Percentiles rank a stretch among this genome's conserved stretches.
Evolutionary conservation across 345 rosid species (phyloP).

Genomic region (Noccaea caerulescens): DNA sequence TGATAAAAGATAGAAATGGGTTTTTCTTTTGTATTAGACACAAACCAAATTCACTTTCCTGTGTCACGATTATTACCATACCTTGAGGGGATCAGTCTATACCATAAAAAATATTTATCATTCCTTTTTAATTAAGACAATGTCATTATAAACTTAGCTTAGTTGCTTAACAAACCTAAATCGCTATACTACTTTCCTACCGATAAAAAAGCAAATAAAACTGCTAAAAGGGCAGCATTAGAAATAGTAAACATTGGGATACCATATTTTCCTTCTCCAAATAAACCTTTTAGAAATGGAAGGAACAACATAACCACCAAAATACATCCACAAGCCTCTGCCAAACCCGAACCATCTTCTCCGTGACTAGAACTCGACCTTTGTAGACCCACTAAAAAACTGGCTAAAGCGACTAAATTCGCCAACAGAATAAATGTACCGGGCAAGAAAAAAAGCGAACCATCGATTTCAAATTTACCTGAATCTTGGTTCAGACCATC

Average conservation of each 20-base stretch:
- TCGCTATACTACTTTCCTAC: background rate
- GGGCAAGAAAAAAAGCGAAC: constrained; percentile 52
- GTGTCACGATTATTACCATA: too few relatives aligned
- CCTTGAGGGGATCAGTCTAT: too few relatives aligned
- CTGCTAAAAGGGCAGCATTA: constrained; percentile 49
- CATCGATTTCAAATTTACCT: constrained; percentile 49
- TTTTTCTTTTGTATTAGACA: too few relatives aligned
- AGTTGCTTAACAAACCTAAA: constrained; percentile 1
- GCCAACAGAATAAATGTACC: constrained; percentile 55
- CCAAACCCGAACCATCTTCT: constrained; percentile 40
- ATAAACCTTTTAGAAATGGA: constrained; percentile 58
- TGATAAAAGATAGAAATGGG: too few relatives aligned
- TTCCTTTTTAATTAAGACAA: background rate
- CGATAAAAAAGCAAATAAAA: constrained; percentile 38
- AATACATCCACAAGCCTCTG: constrained; percentile 48
- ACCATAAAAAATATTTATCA: too few relatives aligned
- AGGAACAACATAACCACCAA: constrained; percentile 49
- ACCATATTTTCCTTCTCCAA: constrained; percentile 58
- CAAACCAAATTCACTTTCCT: too few relatives aligned
- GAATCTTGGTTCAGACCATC: background rate
- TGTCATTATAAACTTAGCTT: background rate
- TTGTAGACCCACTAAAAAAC: constrained; percentile 22
- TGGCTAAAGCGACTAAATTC: constrained; percentile 44
- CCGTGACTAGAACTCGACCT: background rate
- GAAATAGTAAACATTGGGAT: constrained; percentile 55